phyloP scores from a whole-genome alignment of 768 basidiomycete species.

The Wakefieldia striispora region DNA sequence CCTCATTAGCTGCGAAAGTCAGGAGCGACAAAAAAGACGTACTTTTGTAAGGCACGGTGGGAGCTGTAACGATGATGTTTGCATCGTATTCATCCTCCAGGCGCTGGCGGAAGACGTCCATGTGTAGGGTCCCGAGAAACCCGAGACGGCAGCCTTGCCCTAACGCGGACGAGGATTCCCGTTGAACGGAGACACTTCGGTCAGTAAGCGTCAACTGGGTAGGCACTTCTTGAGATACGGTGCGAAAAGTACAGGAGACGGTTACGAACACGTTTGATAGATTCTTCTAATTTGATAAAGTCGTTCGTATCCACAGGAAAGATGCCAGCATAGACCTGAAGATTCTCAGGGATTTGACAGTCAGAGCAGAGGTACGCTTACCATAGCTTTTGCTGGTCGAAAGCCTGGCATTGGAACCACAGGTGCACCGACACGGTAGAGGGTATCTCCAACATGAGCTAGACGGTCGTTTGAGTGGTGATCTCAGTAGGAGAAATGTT shows the following conservation, averaged over 20 bases:
- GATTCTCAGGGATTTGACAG: background rate
- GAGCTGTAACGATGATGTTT: conserved; percentile 92
- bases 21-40: background rate
- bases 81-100: conserved; percentile 97
- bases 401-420: conserved; percentile 90
- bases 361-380: conserved; percentile 27
- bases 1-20: background rate
- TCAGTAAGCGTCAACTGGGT: conserved; percentile 78
- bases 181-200: conserved; percentile 84
- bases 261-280: conserved; percentile 74
- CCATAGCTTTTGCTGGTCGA: conserved; percentile 93
- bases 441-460: conserved; percentile 95
- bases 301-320: conserved; percentile 91
- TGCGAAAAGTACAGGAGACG: background rate
- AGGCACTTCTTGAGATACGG: conserved; percentile 11
- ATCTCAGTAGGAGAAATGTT: background rate
- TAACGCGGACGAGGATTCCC: conserved; percentile 90
- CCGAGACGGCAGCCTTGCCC: conserved; percentile 95
- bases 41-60: conserved; percentile 94
- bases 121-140: conserved; percentile 93
- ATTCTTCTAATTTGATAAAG: conserved; percentile 93
- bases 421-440: conserved; percentile 67
- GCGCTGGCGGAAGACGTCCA: conserved; percentile 95
- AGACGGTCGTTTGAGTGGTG: conserved; percentile 6
- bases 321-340: conserved; percentile 88